Base-by-base conservation (phyloP, 208 protist species). In the Crithidia acanthocephali region DNA sequence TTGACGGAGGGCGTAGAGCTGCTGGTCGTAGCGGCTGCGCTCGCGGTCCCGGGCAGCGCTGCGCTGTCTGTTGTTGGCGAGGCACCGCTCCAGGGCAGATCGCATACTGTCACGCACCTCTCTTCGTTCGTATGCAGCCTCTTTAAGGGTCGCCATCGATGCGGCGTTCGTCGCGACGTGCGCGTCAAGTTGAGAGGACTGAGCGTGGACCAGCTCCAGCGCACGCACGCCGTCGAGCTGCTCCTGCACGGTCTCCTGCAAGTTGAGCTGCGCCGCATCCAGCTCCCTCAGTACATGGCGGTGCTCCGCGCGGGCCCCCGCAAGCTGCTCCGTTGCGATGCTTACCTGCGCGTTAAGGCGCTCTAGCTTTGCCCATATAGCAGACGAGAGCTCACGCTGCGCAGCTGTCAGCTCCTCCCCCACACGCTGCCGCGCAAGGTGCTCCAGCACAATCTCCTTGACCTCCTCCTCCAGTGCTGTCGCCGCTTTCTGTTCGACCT, bases 391-490 rank as follows among this genome's bases (percentile, higher is more conserved):
- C 37, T 80, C 65, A 20, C 42, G 22, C 60, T 82, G 76, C 42
- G 56, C 72, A 7, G 64, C 77, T 45, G 80, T 60, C 47, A 92
- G 45, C 8, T 80, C 78, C 63, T 89, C 79, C 16, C 85, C 84
- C 8, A 77, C 44, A 11, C 73, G 62, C 60, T 83, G 73, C 52
- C 79, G 65, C 15, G 64, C 74, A 20, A 85, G 56, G 33, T 80
- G 67, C 13, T 62, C 63, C 18, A 74, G 42, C 28, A 90, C 61
- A 23, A 77, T 74, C 42, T 71, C 63, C 65, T 86, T 82, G 47
- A 68, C 80, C 25, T 82, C 72, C 33, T 64, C 67, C 60, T 88
- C 74, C 22, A 83, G 66, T 22, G 67, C 50, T 18, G 56, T 56
- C 2, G 86, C 75, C 10, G 61, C 51, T 25, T 80, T 50, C 57